Evolutionary conservation across 495 filamentous ascomycete genomes (phyloP), one percentile per base, ranked within the genome.

Genomic region (Alectoria sarmentosa): DNA sequence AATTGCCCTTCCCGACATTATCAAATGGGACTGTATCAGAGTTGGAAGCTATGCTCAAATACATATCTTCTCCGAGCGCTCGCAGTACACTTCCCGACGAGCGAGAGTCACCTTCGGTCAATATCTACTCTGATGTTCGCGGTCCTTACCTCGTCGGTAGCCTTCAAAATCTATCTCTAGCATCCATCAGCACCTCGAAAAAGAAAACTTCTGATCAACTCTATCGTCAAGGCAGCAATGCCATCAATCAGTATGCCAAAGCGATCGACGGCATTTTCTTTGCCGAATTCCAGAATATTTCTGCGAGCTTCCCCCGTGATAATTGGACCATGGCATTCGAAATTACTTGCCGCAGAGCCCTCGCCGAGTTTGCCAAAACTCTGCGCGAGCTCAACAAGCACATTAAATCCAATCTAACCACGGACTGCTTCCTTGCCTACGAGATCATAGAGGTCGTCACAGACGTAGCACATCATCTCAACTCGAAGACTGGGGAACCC

Each of bases 391-490:
- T 99, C 32, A 96, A 98, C 73, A 80, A 84, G 42, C 92, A 96
- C 72, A 92, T 98, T 73, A 88, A 89, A 72, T 73, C 83, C 38
- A 91, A 96, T 71, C 78, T 97, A 48, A 86, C 84, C 69, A 98
- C 92, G 1, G 94, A 99, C 75, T 96, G 95, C 76, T 99, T 89
- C 73, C 82, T 99, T 32, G 92, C 91, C 6, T 99, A 95, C 72
- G 94, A 99, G 72, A 92, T 98, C 61, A 88, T 96, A 54, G 93
- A 96, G 69, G 90, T 96, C 65, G 89, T 99, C 49, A 90, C 90
- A 4, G 81, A 81, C 41, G 82, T 95, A 65, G 91, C 90, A 17
- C 85, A 87, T 66, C 85, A 87, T 56, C 80, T 99, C 10, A 95
- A 95, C 61, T 76, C 79, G 4, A 86, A 88, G 69, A 94, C 90